Conservation (phyloP, 2,329 filamentous ascomycete species). For the Colletotrichum viniferum region DNA sequence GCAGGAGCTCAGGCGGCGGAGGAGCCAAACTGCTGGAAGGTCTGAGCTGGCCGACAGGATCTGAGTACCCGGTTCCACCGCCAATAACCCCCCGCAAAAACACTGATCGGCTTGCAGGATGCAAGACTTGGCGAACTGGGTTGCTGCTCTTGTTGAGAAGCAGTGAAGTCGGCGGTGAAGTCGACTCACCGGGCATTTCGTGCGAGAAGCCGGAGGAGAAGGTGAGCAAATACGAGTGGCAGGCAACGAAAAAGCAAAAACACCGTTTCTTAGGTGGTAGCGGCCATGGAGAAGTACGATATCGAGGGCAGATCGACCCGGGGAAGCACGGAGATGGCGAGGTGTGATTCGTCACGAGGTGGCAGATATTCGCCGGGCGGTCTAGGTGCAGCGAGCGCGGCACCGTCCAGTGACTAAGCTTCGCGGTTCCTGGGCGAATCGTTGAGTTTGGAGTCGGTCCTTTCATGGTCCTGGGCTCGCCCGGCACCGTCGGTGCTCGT, state of each 20-base stretch:
- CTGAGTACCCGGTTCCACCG: neutral
- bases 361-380: neutral
- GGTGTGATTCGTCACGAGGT: neutral
- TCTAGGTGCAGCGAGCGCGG: neutral
- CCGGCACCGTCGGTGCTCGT: neutral
- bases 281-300: neutral
- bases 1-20: neutral
- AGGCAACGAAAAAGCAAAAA: neutral
- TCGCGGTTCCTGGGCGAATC: conserved; percentile 1
- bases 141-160: neutral
- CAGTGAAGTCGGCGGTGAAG: conserved; percentile 2
- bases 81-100: neutral
- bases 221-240: neutral
- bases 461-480: neutral
- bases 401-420: neutral
- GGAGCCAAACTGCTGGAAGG: neutral
- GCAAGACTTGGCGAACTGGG: neutral
- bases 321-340: neutral
- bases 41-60: neutral
- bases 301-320: neutral
- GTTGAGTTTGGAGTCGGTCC: neutral
- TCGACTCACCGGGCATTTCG: neutral
- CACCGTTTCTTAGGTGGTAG: neutral
- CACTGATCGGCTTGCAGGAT: neutral
- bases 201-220: neutral